Conservation (phyloP, 352 stramenopile genomes). For the Phytopythium vexans region DNA sequence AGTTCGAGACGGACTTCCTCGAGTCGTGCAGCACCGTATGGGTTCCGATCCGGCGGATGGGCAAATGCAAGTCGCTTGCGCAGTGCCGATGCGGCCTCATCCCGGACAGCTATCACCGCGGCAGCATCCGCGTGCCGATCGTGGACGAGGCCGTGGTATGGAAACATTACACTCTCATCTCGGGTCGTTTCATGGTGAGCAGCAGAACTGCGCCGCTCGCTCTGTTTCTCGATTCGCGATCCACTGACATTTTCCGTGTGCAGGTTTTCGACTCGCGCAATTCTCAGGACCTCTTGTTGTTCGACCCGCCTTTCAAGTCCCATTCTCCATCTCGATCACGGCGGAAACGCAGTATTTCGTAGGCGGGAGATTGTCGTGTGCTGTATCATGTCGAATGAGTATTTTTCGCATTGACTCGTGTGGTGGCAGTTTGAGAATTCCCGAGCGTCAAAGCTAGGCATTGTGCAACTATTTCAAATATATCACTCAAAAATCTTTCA, state of each 20-base stretch:
- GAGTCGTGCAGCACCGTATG: conserved; percentile 65
- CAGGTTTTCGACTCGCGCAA: conserved; percentile 20
- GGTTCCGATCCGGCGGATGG: conserved; percentile 56
- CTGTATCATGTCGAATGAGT: neutral
- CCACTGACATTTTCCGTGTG: neutral
- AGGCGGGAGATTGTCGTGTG: neutral
- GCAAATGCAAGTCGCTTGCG: conserved; percentile 42
- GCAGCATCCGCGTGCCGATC: conserved; percentile 58
- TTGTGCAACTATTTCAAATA: neutral
- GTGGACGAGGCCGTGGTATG: conserved; percentile 77
- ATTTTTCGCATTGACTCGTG: conserved; percentile 2
- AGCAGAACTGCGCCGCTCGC: too few species aligned
- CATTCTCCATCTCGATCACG: conserved; percentile 4
- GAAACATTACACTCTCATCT: conserved; percentile 65
- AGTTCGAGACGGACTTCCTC: conserved; percentile 77
- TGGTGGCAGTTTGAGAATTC: neutral
- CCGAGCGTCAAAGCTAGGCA: neutral
- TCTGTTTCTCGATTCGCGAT: too few species aligned
- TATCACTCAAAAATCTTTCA: neutral
- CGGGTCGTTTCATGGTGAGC: conserved; percentile 66
- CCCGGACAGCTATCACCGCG: conserved; percentile 67
- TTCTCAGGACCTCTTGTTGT: conserved; percentile 4
- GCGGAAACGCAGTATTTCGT: conserved; percentile 33
- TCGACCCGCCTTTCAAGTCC: conserved; percentile 2
- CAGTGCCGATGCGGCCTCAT: conserved; percentile 71